These are phyloP conservation scores for Vaccinium corymbosum DNA, from an alignment of 148 eudicot species.

Conservation along the genomic window DNA sequence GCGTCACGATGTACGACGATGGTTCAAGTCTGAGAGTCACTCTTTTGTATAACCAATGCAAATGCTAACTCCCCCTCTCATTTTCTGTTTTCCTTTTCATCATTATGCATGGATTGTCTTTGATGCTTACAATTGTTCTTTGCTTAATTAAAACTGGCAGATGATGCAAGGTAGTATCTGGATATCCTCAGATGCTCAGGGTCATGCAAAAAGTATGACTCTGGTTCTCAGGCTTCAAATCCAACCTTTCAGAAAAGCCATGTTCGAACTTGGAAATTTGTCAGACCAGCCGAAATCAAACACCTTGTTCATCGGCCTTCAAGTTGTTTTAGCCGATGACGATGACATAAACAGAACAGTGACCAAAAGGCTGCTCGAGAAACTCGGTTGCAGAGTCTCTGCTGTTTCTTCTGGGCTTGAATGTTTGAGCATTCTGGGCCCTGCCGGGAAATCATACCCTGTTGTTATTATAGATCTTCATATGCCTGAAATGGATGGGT, in stretches of 20 bases:
- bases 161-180: conserved; percentile 86
- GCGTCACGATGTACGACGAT: not conserved
- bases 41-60: not conserved
- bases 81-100: not conserved
- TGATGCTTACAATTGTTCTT: not conserved
- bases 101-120: not conserved
- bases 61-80: not conserved
- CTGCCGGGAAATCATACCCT: conserved; percentile 31
- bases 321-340: conserved; percentile 58
- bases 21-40: not conserved
- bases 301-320: conserved; percentile 44
- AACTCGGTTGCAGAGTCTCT: conserved; percentile 59
- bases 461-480: conserved; percentile 64
- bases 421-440: conserved; percentile 52
- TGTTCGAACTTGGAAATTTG: conserved; percentile 27
- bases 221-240: conserved; percentile 57
- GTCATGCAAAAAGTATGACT: conserved; percentile 51
- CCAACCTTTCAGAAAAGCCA: conserved; percentile 19
- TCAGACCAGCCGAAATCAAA: conserved; percentile 26
- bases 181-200: conserved; percentile 46
- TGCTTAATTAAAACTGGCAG: conserved; percentile 24
- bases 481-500: conserved; percentile 83
- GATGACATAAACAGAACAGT: conserved; percentile 66
- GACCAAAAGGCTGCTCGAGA: conserved; percentile 65
- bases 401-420: conserved; percentile 60